Base-by-base conservation (phyloP, 495 filamentous ascomycete genomes). In the Daldinia vernicosa region DNA sequence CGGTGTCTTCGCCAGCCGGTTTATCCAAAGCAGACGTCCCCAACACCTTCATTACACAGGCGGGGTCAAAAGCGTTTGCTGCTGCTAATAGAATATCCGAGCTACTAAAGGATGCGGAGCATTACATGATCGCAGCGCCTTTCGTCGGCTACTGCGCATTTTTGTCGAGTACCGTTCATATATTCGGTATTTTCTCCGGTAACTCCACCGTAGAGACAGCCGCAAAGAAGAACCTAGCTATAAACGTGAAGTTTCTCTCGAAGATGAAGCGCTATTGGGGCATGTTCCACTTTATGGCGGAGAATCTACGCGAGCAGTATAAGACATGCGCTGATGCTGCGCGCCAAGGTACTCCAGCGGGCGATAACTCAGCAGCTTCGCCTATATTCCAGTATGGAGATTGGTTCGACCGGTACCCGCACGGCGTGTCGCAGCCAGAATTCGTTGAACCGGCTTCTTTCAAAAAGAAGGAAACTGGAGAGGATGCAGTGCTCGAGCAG, bases 231-330 rank as follows among this genome's bases (percentile, higher is more conserved):
- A 92, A 97, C 75, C 86, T 98, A n/a, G 89, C 91, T 2, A 92
- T 89, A 63, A 98, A 97, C 45, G 90, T 98, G 67, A 90, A 91
- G 71, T 99, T 96, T 67, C 82, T 99, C 26, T 89, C 89, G 67
- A 95, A 95, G 78, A 95, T 98, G 91, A 97, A 96, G 82, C 92
- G 91, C 67, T 93, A 95, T 76, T 99, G 95, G 95, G 95, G 94
- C 60, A 94, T 97, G 89, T 97, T 98, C 77, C 93, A 96, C 76
- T 97, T 92, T 79, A 95, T 98, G 88, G 90, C 91, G 2, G 93
- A 98, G 74, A 96, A 95, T 76, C 85, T 97, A 28, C 94, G 95
- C 65, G 92, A 95, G 63, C 89, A 95, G 63, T 99, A 96, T 78
- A 88, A 90, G 55, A 90, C 90, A 32, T 94, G 93, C 75, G 91